Conservation (phyloP, 1,284 basidiomycete species). For the Pseudozyma hubeiensis region DNA sequence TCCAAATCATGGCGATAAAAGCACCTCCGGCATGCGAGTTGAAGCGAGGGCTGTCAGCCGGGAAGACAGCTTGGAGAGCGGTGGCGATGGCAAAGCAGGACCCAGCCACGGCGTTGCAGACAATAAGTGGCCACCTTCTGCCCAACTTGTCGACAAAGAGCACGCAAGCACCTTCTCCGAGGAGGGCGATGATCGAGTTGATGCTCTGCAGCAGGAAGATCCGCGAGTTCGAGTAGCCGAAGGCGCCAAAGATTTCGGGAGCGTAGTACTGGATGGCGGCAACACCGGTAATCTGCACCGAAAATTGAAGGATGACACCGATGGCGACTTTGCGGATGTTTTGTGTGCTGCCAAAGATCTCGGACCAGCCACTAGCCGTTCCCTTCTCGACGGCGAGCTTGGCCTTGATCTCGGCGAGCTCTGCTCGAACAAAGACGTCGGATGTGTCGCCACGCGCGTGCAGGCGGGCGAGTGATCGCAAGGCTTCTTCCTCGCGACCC, state of each 20-base stretch:
- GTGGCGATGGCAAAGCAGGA: constrained; percentile 73
- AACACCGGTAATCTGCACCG: constrained; percentile 73
- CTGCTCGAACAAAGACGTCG: constrained; percentile 71
- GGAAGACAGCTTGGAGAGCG: constrained; percentile 73
- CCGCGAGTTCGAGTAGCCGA: constrained; percentile 72
- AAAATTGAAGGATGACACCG: constrained; percentile 70
- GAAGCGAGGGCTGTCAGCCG: constrained; percentile 69
- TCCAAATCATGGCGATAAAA: constrained; percentile 70
- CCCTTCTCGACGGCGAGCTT: constrained; percentile 63
- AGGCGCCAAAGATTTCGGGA: constrained; percentile 55
- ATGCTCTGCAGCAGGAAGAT: constrained; percentile 76
- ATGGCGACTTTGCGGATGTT: constrained; percentile 72
- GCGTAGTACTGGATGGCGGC: constrained; percentile 73
- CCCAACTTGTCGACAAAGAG: constrained; percentile 75
- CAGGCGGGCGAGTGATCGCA: constrained; percentile 71
- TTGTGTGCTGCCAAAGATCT: constrained; percentile 73
- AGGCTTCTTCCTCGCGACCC: constrained; percentile 72
- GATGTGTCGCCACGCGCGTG: constrained; percentile 73
- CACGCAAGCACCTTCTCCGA: constrained; percentile 74
- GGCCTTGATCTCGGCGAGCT: constrained; percentile 70
- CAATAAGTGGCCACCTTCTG: constrained; percentile 73
- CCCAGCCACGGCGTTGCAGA: constrained; percentile 74
- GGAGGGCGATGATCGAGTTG: constrained; percentile 75
- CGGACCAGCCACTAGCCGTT: constrained; percentile 68
- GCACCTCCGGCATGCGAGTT: constrained; percentile 26